Percentiles rank a stretch among this genome's conserved stretches.
Evolutionary conservation across 1,139 yeast genomes (phyloP).

Genomic region (Blastobotrys niveus): DNA sequence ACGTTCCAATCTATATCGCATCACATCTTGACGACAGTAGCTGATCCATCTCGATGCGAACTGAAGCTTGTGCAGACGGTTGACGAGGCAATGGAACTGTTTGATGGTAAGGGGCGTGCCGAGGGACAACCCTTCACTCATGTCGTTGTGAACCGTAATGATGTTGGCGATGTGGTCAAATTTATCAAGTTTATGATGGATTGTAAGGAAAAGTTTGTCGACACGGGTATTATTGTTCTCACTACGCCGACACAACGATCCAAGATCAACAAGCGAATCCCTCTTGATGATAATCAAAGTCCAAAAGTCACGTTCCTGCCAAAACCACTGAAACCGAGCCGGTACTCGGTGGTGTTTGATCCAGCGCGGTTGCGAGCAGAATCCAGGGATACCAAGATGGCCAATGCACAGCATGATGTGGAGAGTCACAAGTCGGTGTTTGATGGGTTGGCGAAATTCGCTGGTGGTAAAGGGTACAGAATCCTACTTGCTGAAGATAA

Average conservation of each 20-base stretch:
- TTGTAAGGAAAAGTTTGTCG: conserved; percentile 1
- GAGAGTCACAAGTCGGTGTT: conserved; percentile 26
- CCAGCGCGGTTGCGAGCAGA: conserved; percentile 26
- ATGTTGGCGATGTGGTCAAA: conserved; percentile 23
- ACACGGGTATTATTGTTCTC: conserved; percentile 28
- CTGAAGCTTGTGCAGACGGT: conserved; percentile 20
- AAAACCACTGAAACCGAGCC: conserved; percentile 29
- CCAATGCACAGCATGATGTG: conserved; percentile 25
- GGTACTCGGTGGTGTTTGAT: conserved; percentile 30
- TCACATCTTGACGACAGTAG: conserved; percentile 31
- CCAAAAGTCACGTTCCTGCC: conserved; percentile 25
- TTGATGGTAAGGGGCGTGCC: conserved; percentile 4
- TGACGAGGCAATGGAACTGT: conserved; percentile 15
- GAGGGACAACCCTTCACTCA: conserved; percentile 34
- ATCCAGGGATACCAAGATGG: conserved; percentile 28
- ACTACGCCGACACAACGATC: conserved; percentile 32
- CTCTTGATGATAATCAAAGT: conserved; percentile 10
- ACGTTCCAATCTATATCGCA: conserved; percentile 31
- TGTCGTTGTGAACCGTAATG: conserved; percentile 29
- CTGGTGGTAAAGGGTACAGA: conserved; percentile 41
- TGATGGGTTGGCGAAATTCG: conserved; percentile 27
- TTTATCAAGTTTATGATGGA: conserved; percentile 15
- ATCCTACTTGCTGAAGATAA: conserved; percentile 85
- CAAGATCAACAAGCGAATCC: conserved; percentile 21
- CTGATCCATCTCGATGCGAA: conserved; percentile 26